Evolutionary conservation across 257 asterid genomes (phyloP).

Genomic region (Solanum arcanum): DNA sequence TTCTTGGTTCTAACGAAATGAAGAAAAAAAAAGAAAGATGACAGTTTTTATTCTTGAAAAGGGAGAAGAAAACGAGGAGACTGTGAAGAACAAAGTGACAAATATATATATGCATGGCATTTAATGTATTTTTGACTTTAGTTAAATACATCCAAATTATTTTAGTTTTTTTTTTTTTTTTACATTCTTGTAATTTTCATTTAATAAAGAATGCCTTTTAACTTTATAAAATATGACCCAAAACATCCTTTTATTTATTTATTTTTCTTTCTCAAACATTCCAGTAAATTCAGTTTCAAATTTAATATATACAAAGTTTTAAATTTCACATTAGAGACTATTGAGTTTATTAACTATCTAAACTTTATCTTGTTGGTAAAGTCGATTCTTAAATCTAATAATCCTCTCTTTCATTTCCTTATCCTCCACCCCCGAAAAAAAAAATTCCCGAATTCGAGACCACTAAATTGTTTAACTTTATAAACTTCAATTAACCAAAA

Average conservation of each 20-base stretch:
- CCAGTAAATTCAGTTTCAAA: no score
- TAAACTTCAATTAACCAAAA: no score
- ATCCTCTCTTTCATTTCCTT: neutral
- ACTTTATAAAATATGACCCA: neutral
- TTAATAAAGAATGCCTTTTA: no score
- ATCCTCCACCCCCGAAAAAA: neutral
- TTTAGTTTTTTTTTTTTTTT: no score
- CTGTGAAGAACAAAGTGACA: neutral
- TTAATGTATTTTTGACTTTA: no score
- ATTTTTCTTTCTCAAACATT: neutral
- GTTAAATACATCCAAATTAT: neutral
- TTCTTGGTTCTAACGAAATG: neutral
- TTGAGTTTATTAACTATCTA: no score
- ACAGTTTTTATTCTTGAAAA: neutral
- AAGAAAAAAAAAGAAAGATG: neutral
- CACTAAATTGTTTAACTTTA: neutral
- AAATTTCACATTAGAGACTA: no score
- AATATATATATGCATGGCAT: neutral
- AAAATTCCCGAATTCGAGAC: neutral
- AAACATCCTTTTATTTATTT: neutral
- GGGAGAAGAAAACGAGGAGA: neutral
- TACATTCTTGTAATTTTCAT: neutral
- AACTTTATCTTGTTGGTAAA: neutral
- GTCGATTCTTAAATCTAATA: no score
- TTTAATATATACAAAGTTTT: no score